Conservation (phyloP, 371 early-diverging fungal genomes). For the Basidiobolus meristosporus region DNA sequence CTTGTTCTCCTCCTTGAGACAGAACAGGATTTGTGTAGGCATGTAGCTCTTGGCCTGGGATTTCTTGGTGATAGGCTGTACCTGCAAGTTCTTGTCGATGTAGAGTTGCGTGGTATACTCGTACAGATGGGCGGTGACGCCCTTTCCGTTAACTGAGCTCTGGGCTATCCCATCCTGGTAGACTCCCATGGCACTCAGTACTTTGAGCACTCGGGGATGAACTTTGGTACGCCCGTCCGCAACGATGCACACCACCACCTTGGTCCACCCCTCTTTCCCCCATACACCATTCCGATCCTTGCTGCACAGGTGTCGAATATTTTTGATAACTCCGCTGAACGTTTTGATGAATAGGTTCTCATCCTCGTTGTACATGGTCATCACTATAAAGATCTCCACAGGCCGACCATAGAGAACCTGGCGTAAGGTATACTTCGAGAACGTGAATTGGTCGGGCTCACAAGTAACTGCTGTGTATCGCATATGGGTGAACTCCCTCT, state of each 20-base stretch:
- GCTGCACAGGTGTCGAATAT: slow-evolving; percentile 60
- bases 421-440: slow-evolving; percentile 52
- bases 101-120: slow-evolving; percentile 72
- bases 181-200: slow-evolving; percentile 62
- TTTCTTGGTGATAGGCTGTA: slow-evolving; percentile 1
- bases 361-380: slow-evolving; percentile 84
- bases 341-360: slow-evolving; percentile 59
- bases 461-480: slow-evolving; percentile 70
- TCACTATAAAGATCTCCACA: slow-evolving; percentile 77
- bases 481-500: slow-evolving; percentile 50
- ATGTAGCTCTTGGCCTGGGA: too few relatives aligned
- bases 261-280: slow-evolving; percentile 70
- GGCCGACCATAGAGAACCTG: slow-evolving; percentile 49
- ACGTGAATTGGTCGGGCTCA: slow-evolving; percentile 63
- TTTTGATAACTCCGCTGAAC: slow-evolving; percentile 52
- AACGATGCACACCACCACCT: slow-evolving; percentile 63
- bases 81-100: slow-evolving; percentile 28
- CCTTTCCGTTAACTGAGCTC: slow-evolving; percentile 27
- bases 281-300: slow-evolving; percentile 41
- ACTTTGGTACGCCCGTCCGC: slow-evolving; percentile 45
- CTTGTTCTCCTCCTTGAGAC: slow-evolving; percentile 61
- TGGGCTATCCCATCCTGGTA: slow-evolving; percentile 68
- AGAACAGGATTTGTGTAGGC: slow-evolving; percentile 70
- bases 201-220: slow-evolving; percentile 40
- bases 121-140: slow-evolving; percentile 65